Percentiles rank a stretch among this genome's conserved stretches.
These are phyloP conservation scores for Cryptococcus deneoformans DNA, from an alignment of 1,284 basidiomycete genomes.

Conservation along the genomic window DNA sequence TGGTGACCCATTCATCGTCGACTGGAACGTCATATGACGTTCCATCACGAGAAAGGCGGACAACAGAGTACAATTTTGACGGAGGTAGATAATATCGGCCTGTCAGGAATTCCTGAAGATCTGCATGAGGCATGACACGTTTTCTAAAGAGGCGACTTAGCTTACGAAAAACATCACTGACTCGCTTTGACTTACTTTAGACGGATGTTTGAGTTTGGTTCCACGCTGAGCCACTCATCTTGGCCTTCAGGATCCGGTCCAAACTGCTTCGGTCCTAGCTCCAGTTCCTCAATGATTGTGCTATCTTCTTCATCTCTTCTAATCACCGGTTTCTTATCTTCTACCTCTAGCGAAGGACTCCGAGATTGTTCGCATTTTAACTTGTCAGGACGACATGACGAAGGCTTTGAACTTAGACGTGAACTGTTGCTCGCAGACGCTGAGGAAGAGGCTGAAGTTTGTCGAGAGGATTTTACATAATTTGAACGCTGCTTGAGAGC, in stretches of 20 bases:
- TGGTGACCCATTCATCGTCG: constrained; percentile 83
- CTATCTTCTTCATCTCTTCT: constrained; percentile 59
- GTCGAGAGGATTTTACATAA: neutral
- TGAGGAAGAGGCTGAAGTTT: neutral
- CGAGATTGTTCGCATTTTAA: neutral
- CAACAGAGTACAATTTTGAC: constrained; percentile 79
- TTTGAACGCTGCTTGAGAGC: neutral
- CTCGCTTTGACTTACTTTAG: constrained; percentile 59
- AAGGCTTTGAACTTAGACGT: neutral
- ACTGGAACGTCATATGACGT: constrained; percentile 87
- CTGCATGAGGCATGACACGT: constrained; percentile 66
- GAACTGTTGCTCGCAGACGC: neutral
- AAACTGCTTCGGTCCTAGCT: constrained; percentile 68
- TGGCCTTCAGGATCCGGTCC: constrained; percentile 43
- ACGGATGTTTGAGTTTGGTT: constrained; percentile 84
- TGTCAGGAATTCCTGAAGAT: constrained; percentile 75
- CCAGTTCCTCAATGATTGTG: constrained; percentile 68
- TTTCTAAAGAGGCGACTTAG: constrained; percentile 53
- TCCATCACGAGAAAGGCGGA: constrained; percentile 71
- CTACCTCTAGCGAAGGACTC: neutral
- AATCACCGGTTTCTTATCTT: neutral
- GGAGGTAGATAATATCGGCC: constrained; percentile 85
- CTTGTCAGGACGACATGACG: neutral
- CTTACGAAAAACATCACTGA: constrained; percentile 13
- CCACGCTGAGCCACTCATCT: constrained; percentile 63